Evolutionary conservation across 169 alveolate species (phyloP), one percentile per base, ranked within the genome.

Genomic region (Neospora caninum): DNA sequence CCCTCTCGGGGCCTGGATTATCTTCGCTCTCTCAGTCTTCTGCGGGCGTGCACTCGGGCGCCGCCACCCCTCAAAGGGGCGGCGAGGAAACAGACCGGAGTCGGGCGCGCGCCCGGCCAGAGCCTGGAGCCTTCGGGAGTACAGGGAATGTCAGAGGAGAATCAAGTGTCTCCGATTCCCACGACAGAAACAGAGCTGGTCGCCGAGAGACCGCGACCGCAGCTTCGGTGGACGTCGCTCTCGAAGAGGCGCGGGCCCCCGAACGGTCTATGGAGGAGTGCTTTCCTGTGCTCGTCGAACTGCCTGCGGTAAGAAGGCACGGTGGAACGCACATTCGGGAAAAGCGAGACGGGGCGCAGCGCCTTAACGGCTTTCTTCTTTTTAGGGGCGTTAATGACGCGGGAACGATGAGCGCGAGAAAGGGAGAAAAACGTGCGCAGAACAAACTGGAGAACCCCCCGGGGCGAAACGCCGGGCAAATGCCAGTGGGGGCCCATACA

Each of bases 261-360:
- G 86, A 78, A n/a, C 86, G 86, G 13, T 78, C 86, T 2, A 78
- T 78, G 45, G 86, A 78, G 22, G 86, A 78, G 29, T 78, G 86
- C 86, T 78, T 78, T n/a, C 86, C 86, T n/a, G 86, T 78, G 7
- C 86, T 78, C n/a, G 86, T 78, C 45, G 86, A 78, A 16, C 86
- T 78, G 43, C 86, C 86, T 20, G 86, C 45, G 45, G 86, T 78
- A 78, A n/a, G 86, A 22, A 64, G 73, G 73, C 73, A 22, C 58
- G 58, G 13, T 13, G 58, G 22, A 49, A 4, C 58, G 58, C 58
- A 49, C 22, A 49, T 4, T 7, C 58, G 58, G 58, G 13, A 49
- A 49, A 49, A 49, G 58, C n/a, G n/a, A n/a, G n/a, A n/a, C n/a
- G n/a, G n/a, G n/a, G n/a, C n/a, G n/a, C n/a, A n/a, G n/a, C n/a